Evolutionary conservation across 352 stramenopile species (phyloP).

Genomic region (Phytophthora citricola): DNA sequence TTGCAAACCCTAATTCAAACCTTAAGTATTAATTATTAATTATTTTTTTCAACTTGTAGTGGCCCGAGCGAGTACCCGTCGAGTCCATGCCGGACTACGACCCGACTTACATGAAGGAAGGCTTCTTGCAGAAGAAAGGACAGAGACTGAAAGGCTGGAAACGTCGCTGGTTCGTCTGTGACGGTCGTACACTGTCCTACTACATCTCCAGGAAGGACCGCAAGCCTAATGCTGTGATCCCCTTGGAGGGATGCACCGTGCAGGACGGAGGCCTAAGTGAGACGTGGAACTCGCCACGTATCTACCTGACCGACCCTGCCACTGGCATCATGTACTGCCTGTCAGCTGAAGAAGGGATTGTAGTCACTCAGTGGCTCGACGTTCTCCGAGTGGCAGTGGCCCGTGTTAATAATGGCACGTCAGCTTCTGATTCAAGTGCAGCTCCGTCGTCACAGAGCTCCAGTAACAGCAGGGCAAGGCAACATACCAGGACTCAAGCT

Average conservation of each 20-base stretch:
- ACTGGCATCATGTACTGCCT: slow-evolving; percentile 87
- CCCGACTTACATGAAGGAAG: slow-evolving; percentile 79
- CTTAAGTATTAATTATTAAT: not conserved
- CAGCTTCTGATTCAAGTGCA: not conserved
- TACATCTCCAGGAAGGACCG: slow-evolving; percentile 85
- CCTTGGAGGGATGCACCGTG: slow-evolving; percentile 79
- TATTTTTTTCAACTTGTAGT: slow-evolving; percentile 28
- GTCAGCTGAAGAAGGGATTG: slow-evolving; percentile 71
- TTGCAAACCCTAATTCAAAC: slow-evolving; percentile 9
- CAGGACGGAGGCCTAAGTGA: slow-evolving; percentile 84
- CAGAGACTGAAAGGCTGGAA: slow-evolving; percentile 86
- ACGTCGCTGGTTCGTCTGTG: slow-evolving; percentile 87
- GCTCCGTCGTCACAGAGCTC: slow-evolving; percentile 2
- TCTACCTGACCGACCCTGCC: slow-evolving; percentile 81
- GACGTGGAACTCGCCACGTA: slow-evolving; percentile 88
- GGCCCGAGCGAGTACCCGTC: slow-evolving; percentile 68
- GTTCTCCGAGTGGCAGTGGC: slow-evolving; percentile 68
- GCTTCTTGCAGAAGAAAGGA: slow-evolving; percentile 87
- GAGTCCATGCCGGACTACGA: slow-evolving; percentile 60
- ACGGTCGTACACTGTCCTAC: slow-evolving; percentile 82
- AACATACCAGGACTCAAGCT: slow-evolving; percentile 4
- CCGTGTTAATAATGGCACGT: slow-evolving; percentile 28
- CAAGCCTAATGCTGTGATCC: slow-evolving; percentile 85
- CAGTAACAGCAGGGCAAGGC: not conserved
- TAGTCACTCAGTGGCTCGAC: slow-evolving; percentile 77